Percentiles rank a stretch among this genome's conserved stretches.
These are phyloP conservation scores for Pyrenochaeta sp. DNA, from an alignment of 2,329 filamentous ascomycete species.

Conservation along the genomic window DNA sequence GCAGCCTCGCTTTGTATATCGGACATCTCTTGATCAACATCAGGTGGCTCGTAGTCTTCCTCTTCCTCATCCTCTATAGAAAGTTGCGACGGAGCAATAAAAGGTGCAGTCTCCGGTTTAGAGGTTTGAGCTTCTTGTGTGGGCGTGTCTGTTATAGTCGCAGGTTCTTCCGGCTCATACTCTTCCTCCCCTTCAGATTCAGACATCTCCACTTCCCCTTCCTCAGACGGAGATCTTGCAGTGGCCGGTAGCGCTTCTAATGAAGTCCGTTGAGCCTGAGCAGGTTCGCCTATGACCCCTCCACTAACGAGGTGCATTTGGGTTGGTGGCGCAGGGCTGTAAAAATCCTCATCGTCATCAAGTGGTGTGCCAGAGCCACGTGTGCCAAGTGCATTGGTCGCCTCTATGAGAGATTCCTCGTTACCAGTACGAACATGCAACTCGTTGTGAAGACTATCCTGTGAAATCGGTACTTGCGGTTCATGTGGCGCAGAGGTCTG, in stretches of 20 bases:
- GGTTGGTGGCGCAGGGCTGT: constrained; percentile 38
- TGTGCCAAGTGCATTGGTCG: background rate
- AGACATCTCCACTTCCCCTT: constrained; percentile 48
- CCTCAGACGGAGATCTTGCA: constrained; percentile 35
- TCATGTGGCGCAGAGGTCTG: background rate
- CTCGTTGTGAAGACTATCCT: background rate
- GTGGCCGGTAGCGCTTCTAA: background rate
- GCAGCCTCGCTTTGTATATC: constrained; percentile 10
- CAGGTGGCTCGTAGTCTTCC: constrained; percentile 44
- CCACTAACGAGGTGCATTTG: constrained; percentile 2
- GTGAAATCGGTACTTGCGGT: background rate
- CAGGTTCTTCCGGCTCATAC: constrained; percentile 43
- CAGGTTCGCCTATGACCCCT: background rate
- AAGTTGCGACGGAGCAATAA: constrained; percentile 21
- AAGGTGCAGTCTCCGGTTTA: constrained; percentile 9
- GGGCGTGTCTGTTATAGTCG: constrained; percentile 4
- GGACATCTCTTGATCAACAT: constrained; percentile 30
- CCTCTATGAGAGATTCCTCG: background rate
- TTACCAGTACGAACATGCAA: background rate
- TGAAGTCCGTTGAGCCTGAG: background rate
- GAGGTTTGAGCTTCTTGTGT: constrained; percentile 9
- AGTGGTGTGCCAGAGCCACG: constrained; percentile 29
- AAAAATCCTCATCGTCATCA: constrained; percentile 48
- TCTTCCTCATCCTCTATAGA: constrained; percentile 42
- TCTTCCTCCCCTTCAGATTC: constrained; percentile 43